These are phyloP conservation scores for Populus hybrid DNA, from an alignment of 441 rosid genomes.

Conservation along the genomic window DNA sequence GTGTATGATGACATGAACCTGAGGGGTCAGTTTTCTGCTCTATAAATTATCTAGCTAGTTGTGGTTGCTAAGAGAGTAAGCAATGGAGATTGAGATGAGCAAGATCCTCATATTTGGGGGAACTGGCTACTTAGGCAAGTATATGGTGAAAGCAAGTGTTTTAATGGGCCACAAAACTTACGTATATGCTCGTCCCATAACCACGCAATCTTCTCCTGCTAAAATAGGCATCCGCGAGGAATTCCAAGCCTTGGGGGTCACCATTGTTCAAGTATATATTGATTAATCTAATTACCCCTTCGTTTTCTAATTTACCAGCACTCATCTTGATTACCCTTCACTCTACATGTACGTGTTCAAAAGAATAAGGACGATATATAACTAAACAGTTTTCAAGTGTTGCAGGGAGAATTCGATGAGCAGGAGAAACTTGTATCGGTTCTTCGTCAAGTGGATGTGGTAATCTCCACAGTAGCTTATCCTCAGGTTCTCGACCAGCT, in stretches of 20 bases:
- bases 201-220: background rate
- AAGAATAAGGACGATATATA: background rate
- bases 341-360: no score
- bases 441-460: constrained; percentile 33
- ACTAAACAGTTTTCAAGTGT: background rate
- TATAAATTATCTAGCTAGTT: no score
- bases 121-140: constrained; percentile 42
- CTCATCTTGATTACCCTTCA: background rate
- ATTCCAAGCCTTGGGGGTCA: constrained; percentile 31
- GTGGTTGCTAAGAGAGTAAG: no score
- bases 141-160: constrained; percentile 37
- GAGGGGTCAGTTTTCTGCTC: no score
- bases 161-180: constrained; percentile 29
- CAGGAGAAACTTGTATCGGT: constrained; percentile 32
- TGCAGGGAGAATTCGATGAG: constrained; percentile 39
- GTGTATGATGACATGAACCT: no score
- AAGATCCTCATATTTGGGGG: constrained; percentile 41
- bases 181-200: constrained; percentile 32
- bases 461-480: constrained; percentile 30
- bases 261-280: constrained; percentile 22
- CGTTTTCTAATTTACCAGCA: no score
- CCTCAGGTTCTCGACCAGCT: constrained; percentile 35
- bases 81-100: background rate
- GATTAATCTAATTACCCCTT: no score
- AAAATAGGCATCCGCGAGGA: constrained; percentile 14